phyloP scores from a whole-genome alignment of 495 filamentous ascomycete species.

The Umbilicaria muhlenbergii region DNA sequence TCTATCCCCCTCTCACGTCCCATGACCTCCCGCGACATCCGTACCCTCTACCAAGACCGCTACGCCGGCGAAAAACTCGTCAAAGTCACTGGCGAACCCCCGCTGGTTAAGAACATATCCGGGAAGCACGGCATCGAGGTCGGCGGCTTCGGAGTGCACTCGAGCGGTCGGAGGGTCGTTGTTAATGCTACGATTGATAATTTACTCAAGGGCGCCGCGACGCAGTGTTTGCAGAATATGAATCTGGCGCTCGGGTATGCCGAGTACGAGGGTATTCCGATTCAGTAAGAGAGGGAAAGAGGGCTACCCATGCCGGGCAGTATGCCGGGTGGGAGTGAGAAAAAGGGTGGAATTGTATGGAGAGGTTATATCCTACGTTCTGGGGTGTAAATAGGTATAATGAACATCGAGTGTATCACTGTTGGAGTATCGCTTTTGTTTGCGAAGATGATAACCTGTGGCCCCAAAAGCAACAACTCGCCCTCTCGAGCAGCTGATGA shows the following conservation, averaged over 20 bases:
- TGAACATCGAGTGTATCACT: too few species aligned
- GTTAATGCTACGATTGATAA: conserved; percentile 98
- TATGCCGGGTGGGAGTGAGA: background rate
- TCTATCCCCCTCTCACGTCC: conserved; percentile 69
- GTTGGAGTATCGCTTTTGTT: too few species aligned
- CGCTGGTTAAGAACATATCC: conserved; percentile 74
- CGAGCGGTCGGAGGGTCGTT: conserved; percentile 74
- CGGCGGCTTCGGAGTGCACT: conserved; percentile 87
- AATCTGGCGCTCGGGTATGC: conserved; percentile 86
- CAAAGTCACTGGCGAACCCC: conserved; percentile 78
- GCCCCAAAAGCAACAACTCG: too few species aligned
- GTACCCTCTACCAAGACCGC: conserved; percentile 87
- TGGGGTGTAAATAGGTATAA: too few species aligned
- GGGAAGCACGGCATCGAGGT: conserved; percentile 90
- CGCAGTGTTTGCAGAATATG: conserved; percentile 95
- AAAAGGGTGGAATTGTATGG: too few species aligned
- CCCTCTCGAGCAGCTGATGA: too few species aligned
- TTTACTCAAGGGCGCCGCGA: conserved; percentile 88
- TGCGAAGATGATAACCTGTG: too few species aligned
- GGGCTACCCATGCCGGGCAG: background rate
- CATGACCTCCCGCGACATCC: conserved; percentile 82
- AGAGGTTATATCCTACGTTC: too few species aligned
- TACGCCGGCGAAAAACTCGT: conserved; percentile 92
- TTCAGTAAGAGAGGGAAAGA: conserved; percentile 26
- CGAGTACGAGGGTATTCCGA: conserved; percentile 83